Percentiles rank a stretch among this genome's conserved stretches.
Conservation (phyloP, 176 grass and related monocot genomes). For the Cenchrus purpureus region DNA sequence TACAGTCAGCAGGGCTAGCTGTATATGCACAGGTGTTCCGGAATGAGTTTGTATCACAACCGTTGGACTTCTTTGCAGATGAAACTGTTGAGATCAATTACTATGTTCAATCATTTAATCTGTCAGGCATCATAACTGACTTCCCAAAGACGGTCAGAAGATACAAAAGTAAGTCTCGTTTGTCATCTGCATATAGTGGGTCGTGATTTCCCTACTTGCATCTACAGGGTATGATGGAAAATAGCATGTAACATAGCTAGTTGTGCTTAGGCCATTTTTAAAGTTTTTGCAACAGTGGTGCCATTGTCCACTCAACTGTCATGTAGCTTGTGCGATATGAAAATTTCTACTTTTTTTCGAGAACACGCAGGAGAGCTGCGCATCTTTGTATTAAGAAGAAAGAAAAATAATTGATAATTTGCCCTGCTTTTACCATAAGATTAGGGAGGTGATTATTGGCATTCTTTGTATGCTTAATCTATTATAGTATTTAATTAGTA, state of each 20-base stretch:
- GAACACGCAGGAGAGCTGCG: too few relatives aligned
- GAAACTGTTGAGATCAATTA: slow-evolving; percentile 75
- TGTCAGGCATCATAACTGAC: slow-evolving; percentile 86
- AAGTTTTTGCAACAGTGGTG: not conserved
- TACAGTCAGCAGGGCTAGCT: slow-evolving; percentile 55
- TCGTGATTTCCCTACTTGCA: not conserved
- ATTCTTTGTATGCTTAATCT: not conserved
- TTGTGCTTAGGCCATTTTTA: not conserved
- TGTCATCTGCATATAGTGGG: not conserved
- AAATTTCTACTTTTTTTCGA: not conserved
- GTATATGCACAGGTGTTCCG: slow-evolving; percentile 65
- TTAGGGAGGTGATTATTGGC: not conserved
- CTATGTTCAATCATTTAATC: slow-evolving; percentile 42
- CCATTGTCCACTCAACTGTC: not conserved
- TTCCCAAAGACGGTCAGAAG: slow-evolving; percentile 71
- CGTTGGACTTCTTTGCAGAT: slow-evolving; percentile 75
- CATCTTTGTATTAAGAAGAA: too few relatives aligned
- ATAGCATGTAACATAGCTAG: not conserved
- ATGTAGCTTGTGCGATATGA: not conserved
- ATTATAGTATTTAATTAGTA: not conserved
- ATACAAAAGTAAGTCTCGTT: slow-evolving; percentile 70
- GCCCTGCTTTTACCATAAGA: not conserved
- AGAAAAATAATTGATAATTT: not conserved
- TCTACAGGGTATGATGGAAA: not conserved
- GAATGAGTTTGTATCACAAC: slow-evolving; percentile 71